Evolutionary conservation across 768 basidiomycete genomes (phyloP).

Genomic region (Lentinula aciculospora): DNA sequence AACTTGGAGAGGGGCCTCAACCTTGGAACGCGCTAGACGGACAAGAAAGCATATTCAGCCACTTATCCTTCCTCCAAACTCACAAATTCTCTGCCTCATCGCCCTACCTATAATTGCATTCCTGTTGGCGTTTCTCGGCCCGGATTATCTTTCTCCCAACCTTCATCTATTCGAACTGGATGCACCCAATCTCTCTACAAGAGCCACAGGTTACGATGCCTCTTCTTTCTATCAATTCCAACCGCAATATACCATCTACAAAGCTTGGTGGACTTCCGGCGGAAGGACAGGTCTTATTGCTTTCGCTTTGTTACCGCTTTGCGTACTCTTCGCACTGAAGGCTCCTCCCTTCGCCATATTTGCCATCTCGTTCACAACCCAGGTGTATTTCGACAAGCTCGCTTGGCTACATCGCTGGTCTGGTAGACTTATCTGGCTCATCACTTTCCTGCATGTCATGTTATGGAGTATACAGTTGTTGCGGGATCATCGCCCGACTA

Average conservation of each 20-base stretch:
- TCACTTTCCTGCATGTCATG: conserved; percentile 53
- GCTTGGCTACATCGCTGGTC: conserved; percentile 67
- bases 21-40: conserved; percentile 25
- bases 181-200: conserved; percentile 12
- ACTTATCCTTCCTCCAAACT: conserved; percentile 53
- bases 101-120: conserved; percentile 38
- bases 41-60: conserved; percentile 35
- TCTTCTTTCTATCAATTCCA: conserved; percentile 30
- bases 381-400: conserved; percentile 74
- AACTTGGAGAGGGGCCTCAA: conserved; percentile 50
- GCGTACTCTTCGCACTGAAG: conserved; percentile 66
- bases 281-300: conserved; percentile 63
- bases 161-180: conserved; percentile 39
- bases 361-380: conserved; percentile 53
- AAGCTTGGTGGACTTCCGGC: conserved; percentile 70
- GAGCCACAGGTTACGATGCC: conserved; percentile 16
- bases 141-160: conserved; percentile 60
- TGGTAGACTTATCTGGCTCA: conserved; percentile 63
- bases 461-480: conserved; percentile 68
- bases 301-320: conserved; percentile 68
- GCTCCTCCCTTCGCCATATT: conserved; percentile 68
- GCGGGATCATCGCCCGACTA: conserved; percentile 38
- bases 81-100: conserved; percentile 47
- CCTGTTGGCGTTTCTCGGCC: conserved; percentile 49
- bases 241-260: conserved; percentile 56